These are phyloP conservation scores for Aegle marmelos DNA, from an alignment of 345 rosid genomes.

Conservation along the genomic window DNA sequence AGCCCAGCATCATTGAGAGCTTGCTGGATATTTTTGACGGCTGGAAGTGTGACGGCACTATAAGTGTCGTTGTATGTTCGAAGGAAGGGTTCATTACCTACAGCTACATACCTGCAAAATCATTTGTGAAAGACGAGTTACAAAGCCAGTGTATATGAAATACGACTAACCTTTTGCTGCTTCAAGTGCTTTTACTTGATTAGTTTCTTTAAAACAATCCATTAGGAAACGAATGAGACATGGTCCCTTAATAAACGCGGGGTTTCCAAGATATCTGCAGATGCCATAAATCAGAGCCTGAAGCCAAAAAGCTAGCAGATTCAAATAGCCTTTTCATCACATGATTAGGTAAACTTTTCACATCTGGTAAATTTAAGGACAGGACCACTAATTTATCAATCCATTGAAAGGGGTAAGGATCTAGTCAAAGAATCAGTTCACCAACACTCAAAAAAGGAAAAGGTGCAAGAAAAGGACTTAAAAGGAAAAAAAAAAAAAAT, in stretches of 20 bases:
- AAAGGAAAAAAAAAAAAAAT: not conserved
- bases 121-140: not conserved
- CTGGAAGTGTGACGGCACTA: constrained; percentile 52
- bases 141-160: not conserved
- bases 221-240: not conserved
- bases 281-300: not conserved
- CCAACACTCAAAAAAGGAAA: not conserved
- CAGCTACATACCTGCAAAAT: constrained; percentile 58
- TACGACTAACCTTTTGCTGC: not conserved
- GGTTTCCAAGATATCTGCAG: not conserved
- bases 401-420: not conserved
- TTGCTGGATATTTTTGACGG: constrained; percentile 62
- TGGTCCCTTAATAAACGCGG: not conserved
- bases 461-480: not conserved
- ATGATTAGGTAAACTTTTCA: not conserved
- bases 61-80: constrained; percentile 54
- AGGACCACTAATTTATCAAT: not conserved
- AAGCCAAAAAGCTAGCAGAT: not conserved
- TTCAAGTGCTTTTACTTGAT: not conserved
- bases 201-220: not conserved
- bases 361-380: not conserved
- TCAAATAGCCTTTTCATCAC: not conserved
- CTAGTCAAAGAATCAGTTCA: not conserved
- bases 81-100: constrained; percentile 82
- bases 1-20: constrained; percentile 56